Conservation (phyloP, 73 alveolate genomes). For the Paraurostyla sp. region DNA sequence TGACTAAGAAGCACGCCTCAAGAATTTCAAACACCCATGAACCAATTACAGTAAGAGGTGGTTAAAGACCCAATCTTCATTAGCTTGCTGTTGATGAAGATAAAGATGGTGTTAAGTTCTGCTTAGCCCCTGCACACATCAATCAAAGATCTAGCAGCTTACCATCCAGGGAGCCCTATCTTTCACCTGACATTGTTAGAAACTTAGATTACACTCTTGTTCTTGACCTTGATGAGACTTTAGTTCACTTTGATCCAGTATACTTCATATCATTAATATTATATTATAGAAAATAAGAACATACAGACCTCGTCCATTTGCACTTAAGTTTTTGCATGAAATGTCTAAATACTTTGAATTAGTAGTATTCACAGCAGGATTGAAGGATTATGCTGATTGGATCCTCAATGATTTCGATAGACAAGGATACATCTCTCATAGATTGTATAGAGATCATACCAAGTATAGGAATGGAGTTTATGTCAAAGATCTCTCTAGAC, state of each 20-base stretch:
- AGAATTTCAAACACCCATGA: slow-evolving; percentile 33
- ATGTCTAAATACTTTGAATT: slow-evolving; percentile 76
- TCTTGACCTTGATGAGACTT: slow-evolving; percentile 60
- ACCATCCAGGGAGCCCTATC: slow-evolving; percentile 49
- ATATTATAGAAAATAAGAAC: slow-evolving; percentile 17
- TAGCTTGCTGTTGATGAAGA: background rate
- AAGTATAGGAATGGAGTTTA: slow-evolving; percentile 73
- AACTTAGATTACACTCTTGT: slow-evolving; percentile 48
- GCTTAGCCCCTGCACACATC: slow-evolving; percentile 48
- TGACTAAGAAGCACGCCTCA: slow-evolving; percentile 9
- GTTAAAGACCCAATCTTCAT: background rate
- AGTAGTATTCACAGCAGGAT: slow-evolving; percentile 91
- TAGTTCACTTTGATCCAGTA: slow-evolving; percentile 59
- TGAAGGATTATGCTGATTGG: slow-evolving; percentile 91
- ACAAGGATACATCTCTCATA: slow-evolving; percentile 71
- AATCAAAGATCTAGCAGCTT: slow-evolving; percentile 25
- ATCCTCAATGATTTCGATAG: slow-evolving; percentile 84
- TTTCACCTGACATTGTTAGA: slow-evolving; percentile 28
- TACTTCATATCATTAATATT: background rate
- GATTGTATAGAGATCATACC: slow-evolving; percentile 88
- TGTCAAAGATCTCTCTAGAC: slow-evolving; percentile 88
- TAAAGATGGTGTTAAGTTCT: background rate
- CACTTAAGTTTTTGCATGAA: slow-evolving; percentile 35
- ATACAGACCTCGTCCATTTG: slow-evolving; percentile 44
- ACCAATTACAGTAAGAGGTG: slow-evolving; percentile 50